Conservation (phyloP, 1,284 basidiomycete species). For the Trametes pubescens region DNA sequence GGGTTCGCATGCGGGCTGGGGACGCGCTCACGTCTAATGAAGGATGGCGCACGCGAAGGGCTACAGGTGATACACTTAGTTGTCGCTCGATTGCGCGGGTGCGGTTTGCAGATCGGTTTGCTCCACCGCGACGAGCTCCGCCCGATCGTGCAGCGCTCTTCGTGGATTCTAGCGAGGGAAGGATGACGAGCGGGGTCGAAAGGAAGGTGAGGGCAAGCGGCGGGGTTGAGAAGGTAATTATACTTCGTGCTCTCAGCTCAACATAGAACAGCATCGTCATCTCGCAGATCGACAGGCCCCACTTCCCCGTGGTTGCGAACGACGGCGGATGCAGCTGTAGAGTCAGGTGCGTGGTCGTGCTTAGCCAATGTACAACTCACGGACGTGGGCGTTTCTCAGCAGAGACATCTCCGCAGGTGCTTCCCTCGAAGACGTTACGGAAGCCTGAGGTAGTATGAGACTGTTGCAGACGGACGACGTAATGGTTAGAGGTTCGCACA, state of each 20-base stretch:
- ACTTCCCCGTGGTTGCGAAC: too few species aligned
- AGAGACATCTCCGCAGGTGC: too few species aligned
- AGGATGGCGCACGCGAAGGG: background rate
- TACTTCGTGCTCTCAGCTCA: too few species aligned
- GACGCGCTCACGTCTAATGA: background rate
- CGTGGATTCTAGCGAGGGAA: background rate
- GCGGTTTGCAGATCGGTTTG: background rate
- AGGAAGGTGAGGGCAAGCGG: background rate
- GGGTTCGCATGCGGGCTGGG: background rate
- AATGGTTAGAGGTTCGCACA: background rate
- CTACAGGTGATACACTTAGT: background rate
- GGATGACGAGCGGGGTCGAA: too few species aligned
- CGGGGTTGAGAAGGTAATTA: background rate
- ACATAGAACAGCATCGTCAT: too few species aligned
- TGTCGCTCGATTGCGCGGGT: background rate
- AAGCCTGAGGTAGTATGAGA: background rate
- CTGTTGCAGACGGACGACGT: background rate
- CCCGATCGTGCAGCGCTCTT: background rate
- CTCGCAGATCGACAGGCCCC: too few species aligned
- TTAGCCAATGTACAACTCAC: too few species aligned
- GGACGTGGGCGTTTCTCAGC: too few species aligned
- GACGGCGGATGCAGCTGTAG: too few species aligned
- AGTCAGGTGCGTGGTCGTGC: too few species aligned
- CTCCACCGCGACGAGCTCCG: slow-evolving; percentile 2
- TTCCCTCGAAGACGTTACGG: too few species aligned